Evolutionary conservation across 1,284 basidiomycete species (phyloP).

Genomic region (Phylloporus sp.): DNA sequence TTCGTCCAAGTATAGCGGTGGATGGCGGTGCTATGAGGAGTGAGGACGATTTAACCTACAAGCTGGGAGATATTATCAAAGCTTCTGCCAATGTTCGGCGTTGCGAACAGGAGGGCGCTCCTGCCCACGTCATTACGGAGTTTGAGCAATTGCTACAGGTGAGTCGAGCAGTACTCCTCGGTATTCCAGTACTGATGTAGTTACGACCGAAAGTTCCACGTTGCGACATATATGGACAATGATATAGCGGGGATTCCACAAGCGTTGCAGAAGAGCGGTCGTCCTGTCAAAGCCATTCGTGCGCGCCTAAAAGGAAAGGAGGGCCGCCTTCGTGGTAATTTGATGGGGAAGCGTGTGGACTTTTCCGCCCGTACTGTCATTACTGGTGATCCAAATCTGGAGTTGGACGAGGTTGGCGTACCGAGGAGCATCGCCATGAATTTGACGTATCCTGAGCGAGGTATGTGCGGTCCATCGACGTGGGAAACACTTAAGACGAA

Average conservation of each 20-base stretch:
- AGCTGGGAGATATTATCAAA: slow-evolving; percentile 97
- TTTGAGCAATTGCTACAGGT: slow-evolving; percentile 95
- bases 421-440: slow-evolving; percentile 98
- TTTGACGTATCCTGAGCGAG: slow-evolving; percentile 96
- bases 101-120: slow-evolving; percentile 97
- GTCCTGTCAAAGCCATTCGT: slow-evolving; percentile 98
- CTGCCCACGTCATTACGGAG: slow-evolving; percentile 94
- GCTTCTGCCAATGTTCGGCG: slow-evolving; percentile 91
- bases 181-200: slow-evolving; percentile 11
- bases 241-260: slow-evolving; percentile 99
- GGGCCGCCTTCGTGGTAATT: slow-evolving; percentile 95
- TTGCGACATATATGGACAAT: slow-evolving; percentile 99
- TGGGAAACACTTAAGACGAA: background rate
- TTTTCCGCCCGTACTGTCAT: slow-evolving; percentile 99
- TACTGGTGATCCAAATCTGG: slow-evolving; percentile 97
- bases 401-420: slow-evolving; percentile 97
- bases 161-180: slow-evolving; percentile 33
- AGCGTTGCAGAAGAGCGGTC: slow-evolving; percentile 95
- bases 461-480: slow-evolving; percentile 45
- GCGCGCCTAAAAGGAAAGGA: slow-evolving; percentile 99
- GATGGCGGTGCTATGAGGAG: slow-evolving; percentile 96
- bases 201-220: slow-evolving; percentile 76
- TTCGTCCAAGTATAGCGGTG: slow-evolving; percentile 95
- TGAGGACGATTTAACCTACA: slow-evolving; percentile 99
- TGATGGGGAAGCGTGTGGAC: slow-evolving; percentile 99